Percentiles rank a stretch among this genome's conserved stretches.
Conservation (phyloP, 768 basidiomycete species). For the Panaeolus papilionaceus region DNA sequence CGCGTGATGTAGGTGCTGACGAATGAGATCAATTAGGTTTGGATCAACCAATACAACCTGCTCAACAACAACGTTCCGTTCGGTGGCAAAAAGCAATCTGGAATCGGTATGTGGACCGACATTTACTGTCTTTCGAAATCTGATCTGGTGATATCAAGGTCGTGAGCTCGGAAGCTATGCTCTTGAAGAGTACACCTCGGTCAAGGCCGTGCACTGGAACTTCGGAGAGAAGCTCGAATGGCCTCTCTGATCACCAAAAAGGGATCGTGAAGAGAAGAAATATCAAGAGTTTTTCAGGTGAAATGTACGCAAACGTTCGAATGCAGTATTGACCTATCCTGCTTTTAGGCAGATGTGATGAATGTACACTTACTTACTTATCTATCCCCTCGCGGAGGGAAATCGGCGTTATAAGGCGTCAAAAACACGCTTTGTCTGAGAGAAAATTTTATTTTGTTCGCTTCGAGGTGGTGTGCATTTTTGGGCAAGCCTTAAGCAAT, state of each 20-base stretch:
- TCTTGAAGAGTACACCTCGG: conserved; percentile 82
- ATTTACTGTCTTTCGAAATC: conserved; percentile 18
- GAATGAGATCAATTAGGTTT: conserved; percentile 59
- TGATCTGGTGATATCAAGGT: conserved; percentile 49
- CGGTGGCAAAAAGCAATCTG: conserved; percentile 94
- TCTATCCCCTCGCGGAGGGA: conserved; percentile 9
- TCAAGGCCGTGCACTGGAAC: conserved; percentile 89
- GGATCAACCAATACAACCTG: conserved; percentile 91
- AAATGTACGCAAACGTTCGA: conserved; percentile 13
- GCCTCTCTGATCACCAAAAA: conserved; percentile 59
- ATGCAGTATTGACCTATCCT: conserved; percentile 15
- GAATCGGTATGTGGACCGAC: conserved; percentile 63
- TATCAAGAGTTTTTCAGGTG: conserved; percentile 11
- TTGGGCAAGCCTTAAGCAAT: conserved; percentile 14
- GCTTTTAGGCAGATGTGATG: conserved; percentile 13
- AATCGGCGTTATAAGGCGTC: conserved; percentile 12
- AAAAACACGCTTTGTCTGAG: conserved; percentile 13
- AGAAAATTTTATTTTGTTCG: conserved; percentile 7
- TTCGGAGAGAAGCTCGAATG: conserved; percentile 82
- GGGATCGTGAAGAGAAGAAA: conserved; percentile 8
- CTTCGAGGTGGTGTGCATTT: neutral
- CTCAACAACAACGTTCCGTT: conserved; percentile 92
- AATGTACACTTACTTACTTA: conserved; percentile 7
- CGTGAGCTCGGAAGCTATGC: conserved; percentile 89
- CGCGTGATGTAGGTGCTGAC: conserved; percentile 7